A percentile compares a stretch with the other conserved stretches of the same genome.
These are phyloP conservation scores for Orbilia quercus DNA, from an alignment of 2,329 filamentous ascomycete genomes.

Conservation along the genomic window DNA sequence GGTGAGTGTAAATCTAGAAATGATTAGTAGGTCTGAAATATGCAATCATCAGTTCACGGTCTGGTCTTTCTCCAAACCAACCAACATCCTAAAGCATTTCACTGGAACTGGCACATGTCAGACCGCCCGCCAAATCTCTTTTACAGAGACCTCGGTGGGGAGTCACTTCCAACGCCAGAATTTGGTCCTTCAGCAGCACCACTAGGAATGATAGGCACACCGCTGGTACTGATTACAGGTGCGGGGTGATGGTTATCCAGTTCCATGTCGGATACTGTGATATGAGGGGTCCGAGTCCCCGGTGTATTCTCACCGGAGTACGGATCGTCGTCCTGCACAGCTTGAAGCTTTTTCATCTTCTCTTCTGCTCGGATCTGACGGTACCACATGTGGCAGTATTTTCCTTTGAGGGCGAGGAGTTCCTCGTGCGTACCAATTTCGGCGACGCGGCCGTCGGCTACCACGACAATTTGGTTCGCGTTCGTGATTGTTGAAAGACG, in stretches of 20 bases:
- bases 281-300: constrained; percentile 45
- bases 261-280: constrained; percentile 48
- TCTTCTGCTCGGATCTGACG: constrained; percentile 82
- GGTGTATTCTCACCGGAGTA: constrained; percentile 53
- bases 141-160: constrained; percentile 38
- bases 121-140: constrained; percentile 1
- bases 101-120: not conserved
- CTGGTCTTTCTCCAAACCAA: constrained; percentile 40
- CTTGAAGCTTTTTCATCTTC: constrained; percentile 56
- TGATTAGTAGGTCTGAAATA: not conserved
- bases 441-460: constrained; percentile 78
- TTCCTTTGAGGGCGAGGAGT: constrained; percentile 75
- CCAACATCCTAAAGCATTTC: constrained; percentile 3
- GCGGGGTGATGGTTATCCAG: constrained; percentile 32
- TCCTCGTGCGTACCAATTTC: constrained; percentile 84
- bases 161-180: constrained; percentile 37
- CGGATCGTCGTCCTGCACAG: constrained; percentile 53
- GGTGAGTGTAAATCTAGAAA: constrained; percentile 3
- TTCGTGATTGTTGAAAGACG: constrained; percentile 86
- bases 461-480: constrained; percentile 84
- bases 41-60: constrained; percentile 5
- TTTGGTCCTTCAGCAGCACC: constrained; percentile 35
- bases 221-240: constrained; percentile 42
- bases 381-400: constrained; percentile 87
- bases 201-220: constrained; percentile 42